phyloP scores from a whole-genome alignment of 768 basidiomycete genomes.

The Royoungia palumana region DNA sequence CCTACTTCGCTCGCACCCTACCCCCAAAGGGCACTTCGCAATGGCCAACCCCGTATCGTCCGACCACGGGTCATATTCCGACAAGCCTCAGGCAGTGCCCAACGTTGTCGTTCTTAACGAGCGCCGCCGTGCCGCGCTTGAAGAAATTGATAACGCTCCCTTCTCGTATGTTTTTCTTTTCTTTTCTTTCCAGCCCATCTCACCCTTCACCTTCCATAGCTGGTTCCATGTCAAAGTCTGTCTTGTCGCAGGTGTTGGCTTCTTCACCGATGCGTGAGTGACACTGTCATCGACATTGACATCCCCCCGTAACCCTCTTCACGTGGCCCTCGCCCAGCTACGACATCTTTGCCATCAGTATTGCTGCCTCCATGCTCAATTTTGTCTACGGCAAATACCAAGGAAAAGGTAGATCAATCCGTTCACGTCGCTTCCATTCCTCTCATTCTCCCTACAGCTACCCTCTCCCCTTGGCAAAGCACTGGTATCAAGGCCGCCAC shows the following conservation, averaged over 20 bases:
- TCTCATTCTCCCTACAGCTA: not conserved
- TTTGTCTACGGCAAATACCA: constrained; percentile 77
- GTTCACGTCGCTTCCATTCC: not conserved
- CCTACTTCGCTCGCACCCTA: not conserved
- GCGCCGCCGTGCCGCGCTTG: constrained; percentile 74
- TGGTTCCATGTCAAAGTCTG: constrained; percentile 86
- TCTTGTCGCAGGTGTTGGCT: constrained; percentile 73
- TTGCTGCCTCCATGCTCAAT: constrained; percentile 79
- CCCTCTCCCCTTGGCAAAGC: constrained; percentile 55
- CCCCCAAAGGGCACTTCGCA: not conserved
- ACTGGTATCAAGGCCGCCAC: constrained; percentile 77
- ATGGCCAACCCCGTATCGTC: constrained; percentile 25
- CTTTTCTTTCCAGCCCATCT: not conserved
- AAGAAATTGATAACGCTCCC: constrained; percentile 82
- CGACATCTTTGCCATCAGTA: constrained; percentile 89
- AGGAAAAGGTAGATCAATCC: constrained; percentile 6
- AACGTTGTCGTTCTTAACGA: constrained; percentile 52
- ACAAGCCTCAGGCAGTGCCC: constrained; percentile 18
- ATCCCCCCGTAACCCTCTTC: not conserved
- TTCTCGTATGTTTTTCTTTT: constrained; percentile 59
- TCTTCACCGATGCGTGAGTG: constrained; percentile 81
- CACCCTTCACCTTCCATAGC: constrained; percentile 30
- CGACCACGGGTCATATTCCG: constrained; percentile 29
- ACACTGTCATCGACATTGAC: not conserved
- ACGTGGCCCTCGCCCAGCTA: constrained; percentile 35